Evolutionary conservation across 2,329 filamentous ascomycete genomes (phyloP).

Genomic region (Ophiocordyceps unilateralis): DNA sequence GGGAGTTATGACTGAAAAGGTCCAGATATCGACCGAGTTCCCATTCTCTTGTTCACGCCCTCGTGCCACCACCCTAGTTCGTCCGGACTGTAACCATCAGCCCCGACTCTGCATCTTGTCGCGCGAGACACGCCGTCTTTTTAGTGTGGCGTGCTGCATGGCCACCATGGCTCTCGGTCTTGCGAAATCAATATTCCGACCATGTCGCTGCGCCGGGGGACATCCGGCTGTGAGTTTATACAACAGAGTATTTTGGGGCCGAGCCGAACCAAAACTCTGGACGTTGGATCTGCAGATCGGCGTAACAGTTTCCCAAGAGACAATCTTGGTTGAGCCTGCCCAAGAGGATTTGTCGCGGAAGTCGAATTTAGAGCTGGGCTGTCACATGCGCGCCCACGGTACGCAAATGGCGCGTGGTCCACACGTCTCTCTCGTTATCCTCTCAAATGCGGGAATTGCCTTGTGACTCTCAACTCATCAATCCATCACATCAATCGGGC

Average conservation of each 20-base stretch:
- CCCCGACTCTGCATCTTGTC: neutral
- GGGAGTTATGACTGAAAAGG: neutral
- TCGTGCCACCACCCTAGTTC: neutral
- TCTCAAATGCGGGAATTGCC: neutral
- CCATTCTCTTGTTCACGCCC: neutral
- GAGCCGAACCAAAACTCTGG: too few relatives aligned
- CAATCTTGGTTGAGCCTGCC: too few relatives aligned
- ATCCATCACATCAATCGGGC: constrained; percentile 27
- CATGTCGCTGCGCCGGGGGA: too few relatives aligned
- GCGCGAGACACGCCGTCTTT: neutral
- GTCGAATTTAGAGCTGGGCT: too few relatives aligned
- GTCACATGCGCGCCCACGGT: too few relatives aligned
- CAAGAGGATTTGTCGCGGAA: too few relatives aligned
- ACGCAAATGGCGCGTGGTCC: neutral
- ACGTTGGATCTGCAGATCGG: too few relatives aligned
- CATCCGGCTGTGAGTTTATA: too few relatives aligned
- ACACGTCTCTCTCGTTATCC: neutral
- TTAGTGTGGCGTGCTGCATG: neutral
- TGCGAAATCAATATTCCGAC: too few relatives aligned
- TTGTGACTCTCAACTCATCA: neutral
- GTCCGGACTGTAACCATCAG: neutral
- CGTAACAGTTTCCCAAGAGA: too few relatives aligned
- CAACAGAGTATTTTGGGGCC: too few relatives aligned
- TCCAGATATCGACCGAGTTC: neutral
- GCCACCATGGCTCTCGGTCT: neutral